These are phyloP conservation scores for Heliamphora pulchella DNA, from an alignment of 179 eudicot genomes.

Conservation along the genomic window DNA sequence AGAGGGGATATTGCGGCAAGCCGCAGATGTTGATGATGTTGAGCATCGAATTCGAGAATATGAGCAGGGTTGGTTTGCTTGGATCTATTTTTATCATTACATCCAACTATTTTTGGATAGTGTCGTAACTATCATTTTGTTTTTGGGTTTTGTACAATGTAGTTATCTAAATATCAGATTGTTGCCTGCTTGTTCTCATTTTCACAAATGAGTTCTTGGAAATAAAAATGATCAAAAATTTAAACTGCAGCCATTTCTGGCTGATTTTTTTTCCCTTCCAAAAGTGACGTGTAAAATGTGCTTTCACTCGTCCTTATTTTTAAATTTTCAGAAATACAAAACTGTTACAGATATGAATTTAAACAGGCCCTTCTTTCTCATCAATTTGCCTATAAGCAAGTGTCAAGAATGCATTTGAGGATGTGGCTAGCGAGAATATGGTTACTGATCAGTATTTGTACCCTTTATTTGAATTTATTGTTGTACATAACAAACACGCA, in stretches of 20 bases:
- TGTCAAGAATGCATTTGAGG: neutral
- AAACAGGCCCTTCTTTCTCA: neutral
- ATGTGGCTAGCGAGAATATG: neutral
- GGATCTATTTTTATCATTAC: neutral
- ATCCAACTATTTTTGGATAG: slow-evolving; percentile 1
- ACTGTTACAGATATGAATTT: slow-evolving; percentile 7
- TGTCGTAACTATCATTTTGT: neutral
- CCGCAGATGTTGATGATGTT: slow-evolving; percentile 97
- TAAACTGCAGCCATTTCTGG: neutral
- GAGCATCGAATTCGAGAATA: slow-evolving; percentile 77
- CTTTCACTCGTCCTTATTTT: neutral
- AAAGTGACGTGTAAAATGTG: neutral
- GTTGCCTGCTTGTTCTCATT: neutral
- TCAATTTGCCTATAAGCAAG: neutral
- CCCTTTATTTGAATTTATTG: neutral
- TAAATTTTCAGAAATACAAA: neutral
- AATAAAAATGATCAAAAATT: neutral
- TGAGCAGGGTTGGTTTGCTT: slow-evolving; percentile 62
- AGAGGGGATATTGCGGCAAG: slow-evolving; percentile 96
- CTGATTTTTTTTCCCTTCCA: neutral
- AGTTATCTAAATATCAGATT: neutral
- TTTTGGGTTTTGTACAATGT: neutral
- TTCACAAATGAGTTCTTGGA: neutral
- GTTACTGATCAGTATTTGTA: neutral
- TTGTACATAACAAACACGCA: neutral